Evolutionary conservation across 352 stramenopile genomes (phyloP).

Genomic region (Phytophthora meadii): DNA sequence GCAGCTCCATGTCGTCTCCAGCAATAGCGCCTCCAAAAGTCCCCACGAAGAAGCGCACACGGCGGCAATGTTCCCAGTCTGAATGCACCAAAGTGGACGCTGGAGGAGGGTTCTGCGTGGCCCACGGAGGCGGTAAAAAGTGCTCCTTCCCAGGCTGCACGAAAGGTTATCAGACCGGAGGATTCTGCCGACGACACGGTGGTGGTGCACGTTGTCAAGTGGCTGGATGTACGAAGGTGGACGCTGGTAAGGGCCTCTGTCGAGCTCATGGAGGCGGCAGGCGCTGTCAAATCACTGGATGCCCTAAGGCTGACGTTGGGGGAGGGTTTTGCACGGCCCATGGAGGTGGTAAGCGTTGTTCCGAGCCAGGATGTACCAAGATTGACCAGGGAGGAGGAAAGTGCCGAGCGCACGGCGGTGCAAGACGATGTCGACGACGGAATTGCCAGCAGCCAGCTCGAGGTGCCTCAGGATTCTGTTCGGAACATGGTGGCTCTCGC

Average conservation of each 20-base stretch:
- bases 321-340: conserved; percentile 85
- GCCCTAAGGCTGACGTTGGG: conserved; percentile 81
- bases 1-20: conserved; percentile 9
- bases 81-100: conserved; percentile 81
- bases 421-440: conserved; percentile 60
- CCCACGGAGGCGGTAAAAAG: conserved; percentile 84
- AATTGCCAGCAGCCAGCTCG: conserved; percentile 66
- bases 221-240: conserved; percentile 75
- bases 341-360: conserved; percentile 78
- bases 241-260: conserved; percentile 78
- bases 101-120: conserved; percentile 83
- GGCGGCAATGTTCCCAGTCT: conserved; percentile 57
- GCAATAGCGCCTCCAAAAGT: background rate
- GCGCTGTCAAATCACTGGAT: conserved; percentile 61
- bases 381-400: conserved; percentile 86
- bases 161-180: conserved; percentile 84
- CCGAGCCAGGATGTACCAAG: conserved; percentile 73
- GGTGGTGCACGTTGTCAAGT: conserved; percentile 82
- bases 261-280: conserved; percentile 77
- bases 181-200: conserved; percentile 78
- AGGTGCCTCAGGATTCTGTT: conserved; percentile 66
- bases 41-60: conserved; percentile 40
- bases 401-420: conserved; percentile 79
- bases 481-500: conserved; percentile 65
- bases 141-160: conserved; percentile 72